Evolutionary conservation across 2,329 filamentous ascomycete species (phyloP), one percentile per base, ranked within the genome.

Genomic region (Aspergillus sp.): DNA sequence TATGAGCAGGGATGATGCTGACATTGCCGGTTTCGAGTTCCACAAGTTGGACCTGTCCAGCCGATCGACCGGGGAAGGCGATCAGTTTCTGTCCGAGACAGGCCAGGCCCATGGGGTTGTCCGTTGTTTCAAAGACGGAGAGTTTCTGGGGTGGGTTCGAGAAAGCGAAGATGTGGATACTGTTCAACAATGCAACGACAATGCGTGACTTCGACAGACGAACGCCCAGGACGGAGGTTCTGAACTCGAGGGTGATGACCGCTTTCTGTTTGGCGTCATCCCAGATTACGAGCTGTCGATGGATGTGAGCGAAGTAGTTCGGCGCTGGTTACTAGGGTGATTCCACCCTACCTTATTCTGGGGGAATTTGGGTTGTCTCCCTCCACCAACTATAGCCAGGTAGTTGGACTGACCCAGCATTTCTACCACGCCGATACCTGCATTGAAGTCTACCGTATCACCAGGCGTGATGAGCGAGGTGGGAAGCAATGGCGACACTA

Each of bases 1-100:
- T 86, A 69, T 99, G 94, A 3, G 93, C 94, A 1, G 91, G 91
- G 54, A 97, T 91, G 69, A 99, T 96, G 74, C 88, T 95, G 58
- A 97, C 90, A 63, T 89, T 93, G 46, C 86, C 86, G 0, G 86
- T 90, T 16, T 80, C 78, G 10, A 95, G 74, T 62, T 95, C 86
- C 47, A 96, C 88, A 1, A 97, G 76, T 69, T 97, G 92, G 23
- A 97, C 87, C 65, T 99, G 94, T 11, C 94, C 94, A 0, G 84
- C 75, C 1, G 88, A 92, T 48, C 91, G 83, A n/a, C 93, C 93
- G 0, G 93, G 93, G 57, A 97, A 94, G 0, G 88, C 89, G 5
- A 96, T 78, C 32, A 86, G 78, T 59, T 86, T 86, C 34, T 86
- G 78, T 1, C 88, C 88, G 17, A 97, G 76, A 65, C 87, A 89